These are phyloP conservation scores for Geosmithia morbida DNA, from an alignment of 2,329 filamentous ascomycete species.

Conservation along the genomic window DNA sequence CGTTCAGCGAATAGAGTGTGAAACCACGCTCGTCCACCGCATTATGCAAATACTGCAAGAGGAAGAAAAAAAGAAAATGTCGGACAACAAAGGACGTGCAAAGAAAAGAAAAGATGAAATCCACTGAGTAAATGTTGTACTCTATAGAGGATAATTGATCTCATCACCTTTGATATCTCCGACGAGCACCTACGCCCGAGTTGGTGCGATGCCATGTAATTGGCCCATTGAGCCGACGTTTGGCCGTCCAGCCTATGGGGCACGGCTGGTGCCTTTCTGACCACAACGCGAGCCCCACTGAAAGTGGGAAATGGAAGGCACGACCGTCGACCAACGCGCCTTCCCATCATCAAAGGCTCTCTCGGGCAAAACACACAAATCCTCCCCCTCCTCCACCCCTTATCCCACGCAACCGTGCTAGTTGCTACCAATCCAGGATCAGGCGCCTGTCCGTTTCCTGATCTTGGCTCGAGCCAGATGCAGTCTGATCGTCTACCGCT, in stretches of 20 bases:
- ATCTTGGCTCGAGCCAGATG: constrained; percentile 6
- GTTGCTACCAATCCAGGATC: background rate
- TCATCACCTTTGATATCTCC: too few species aligned
- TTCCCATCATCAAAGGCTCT: background rate
- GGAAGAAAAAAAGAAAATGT: background rate
- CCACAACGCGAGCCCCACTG: background rate
- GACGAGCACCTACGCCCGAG: background rate
- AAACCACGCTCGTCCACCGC: background rate
- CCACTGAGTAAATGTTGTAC: too few species aligned
- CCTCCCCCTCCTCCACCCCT: background rate
- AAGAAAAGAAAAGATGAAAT: background rate
- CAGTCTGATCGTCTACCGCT: constrained; percentile 4
- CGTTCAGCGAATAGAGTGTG: background rate
- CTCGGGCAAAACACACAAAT: constrained; percentile 1
- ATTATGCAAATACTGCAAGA: background rate
- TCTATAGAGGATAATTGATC: too few species aligned
- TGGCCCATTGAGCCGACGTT: background rate
- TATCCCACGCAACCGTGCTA: background rate
- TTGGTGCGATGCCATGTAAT: background rate
- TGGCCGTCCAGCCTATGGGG: background rate
- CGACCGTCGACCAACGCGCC: constrained; percentile 4
- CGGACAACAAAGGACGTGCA: background rate
- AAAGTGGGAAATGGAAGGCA: background rate
- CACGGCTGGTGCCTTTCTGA: background rate
- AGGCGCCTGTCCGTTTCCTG: background rate